Percentiles rank a stretch among this genome's conserved stretches.
These are phyloP conservation scores for Russula sp. DNA, from an alignment of 768 basidiomycete genomes.

Conservation along the genomic window DNA sequence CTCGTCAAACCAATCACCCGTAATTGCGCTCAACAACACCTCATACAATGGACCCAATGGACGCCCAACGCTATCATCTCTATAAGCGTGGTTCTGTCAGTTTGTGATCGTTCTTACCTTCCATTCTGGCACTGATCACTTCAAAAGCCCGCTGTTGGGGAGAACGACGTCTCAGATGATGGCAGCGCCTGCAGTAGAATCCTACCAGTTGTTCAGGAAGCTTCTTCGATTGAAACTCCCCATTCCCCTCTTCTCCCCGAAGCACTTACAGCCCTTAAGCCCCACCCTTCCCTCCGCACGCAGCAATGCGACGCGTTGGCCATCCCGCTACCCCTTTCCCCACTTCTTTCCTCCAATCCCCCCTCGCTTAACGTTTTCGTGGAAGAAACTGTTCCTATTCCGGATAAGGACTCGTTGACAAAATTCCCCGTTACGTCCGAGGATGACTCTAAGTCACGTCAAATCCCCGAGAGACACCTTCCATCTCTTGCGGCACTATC, in stretches of 20 bases:
- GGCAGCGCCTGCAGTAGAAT: background rate
- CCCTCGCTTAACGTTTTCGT: background rate
- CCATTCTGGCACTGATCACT: background rate
- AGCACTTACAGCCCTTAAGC: background rate
- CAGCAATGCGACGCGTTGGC: slow-evolving; percentile 1
- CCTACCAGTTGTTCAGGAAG: background rate
- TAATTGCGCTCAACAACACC: background rate
- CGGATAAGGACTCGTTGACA: background rate
- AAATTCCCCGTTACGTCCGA: background rate
- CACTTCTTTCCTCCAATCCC: background rate
- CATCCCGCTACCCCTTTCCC: slow-evolving; percentile 2
- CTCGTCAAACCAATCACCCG: background rate
- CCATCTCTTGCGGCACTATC: background rate
- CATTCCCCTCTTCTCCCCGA: background rate
- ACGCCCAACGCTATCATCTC: slow-evolving; percentile 14
- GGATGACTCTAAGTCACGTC: background rate
- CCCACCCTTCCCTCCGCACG: background rate
- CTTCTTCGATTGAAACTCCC: slow-evolving; percentile 2
- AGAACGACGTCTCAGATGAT: background rate
- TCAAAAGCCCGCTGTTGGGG: slow-evolving; percentile 2
- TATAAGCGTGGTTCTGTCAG: slow-evolving; percentile 2
- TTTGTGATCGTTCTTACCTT: background rate
- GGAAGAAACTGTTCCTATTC: background rate
- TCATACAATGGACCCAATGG: background rate
- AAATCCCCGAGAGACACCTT: background rate